Conservation (phyloP, 2,329 filamentous ascomycete species). For the Chrysoporthe cubensis region DNA sequence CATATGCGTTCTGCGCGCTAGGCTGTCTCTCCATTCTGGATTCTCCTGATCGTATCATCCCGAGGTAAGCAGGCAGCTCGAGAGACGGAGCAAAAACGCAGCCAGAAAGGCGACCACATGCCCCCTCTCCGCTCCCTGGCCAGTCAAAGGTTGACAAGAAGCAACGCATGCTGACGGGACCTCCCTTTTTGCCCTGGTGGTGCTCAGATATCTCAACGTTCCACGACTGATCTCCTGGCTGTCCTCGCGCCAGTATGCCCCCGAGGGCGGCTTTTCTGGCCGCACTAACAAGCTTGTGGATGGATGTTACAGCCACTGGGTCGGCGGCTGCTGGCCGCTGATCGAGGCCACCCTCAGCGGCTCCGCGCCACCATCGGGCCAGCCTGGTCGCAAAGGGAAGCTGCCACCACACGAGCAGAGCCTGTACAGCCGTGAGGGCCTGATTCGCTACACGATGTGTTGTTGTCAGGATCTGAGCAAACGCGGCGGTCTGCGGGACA, state of each 20-base stretch:
- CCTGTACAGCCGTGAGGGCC: constrained; percentile 80
- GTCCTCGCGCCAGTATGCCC: constrained; percentile 83
- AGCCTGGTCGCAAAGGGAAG: constrained; percentile 30
- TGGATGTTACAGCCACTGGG: constrained; percentile 98
- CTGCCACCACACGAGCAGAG: constrained; percentile 44
- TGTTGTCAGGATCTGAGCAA: constrained; percentile 78
- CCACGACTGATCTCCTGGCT: constrained; percentile 83
- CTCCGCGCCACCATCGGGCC: constrained; percentile 33
- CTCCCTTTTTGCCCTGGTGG: constrained; percentile 29
- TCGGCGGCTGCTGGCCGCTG: constrained; percentile 91
- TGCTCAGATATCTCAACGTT: constrained; percentile 72
- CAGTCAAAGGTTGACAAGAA: constrained; percentile 44
- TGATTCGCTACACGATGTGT: constrained; percentile 86
- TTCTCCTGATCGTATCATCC: constrained; percentile 73
- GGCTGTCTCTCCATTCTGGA: constrained; percentile 87
- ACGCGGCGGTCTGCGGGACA: constrained; percentile 86
- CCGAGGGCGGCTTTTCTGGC: constrained; percentile 90
- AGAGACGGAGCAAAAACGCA: constrained; percentile 9
- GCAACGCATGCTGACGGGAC: constrained; percentile 41
- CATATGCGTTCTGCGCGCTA: constrained; percentile 93
- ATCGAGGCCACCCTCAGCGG: constrained; percentile 73
- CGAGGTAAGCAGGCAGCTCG: constrained; percentile 58
- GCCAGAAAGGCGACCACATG: constrained; percentile 18
- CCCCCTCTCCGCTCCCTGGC: constrained; percentile 28
- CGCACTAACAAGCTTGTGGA: constrained; percentile 98